Conservation (phyloP, 805 yeast species). For the Starmerella stellata region DNA sequence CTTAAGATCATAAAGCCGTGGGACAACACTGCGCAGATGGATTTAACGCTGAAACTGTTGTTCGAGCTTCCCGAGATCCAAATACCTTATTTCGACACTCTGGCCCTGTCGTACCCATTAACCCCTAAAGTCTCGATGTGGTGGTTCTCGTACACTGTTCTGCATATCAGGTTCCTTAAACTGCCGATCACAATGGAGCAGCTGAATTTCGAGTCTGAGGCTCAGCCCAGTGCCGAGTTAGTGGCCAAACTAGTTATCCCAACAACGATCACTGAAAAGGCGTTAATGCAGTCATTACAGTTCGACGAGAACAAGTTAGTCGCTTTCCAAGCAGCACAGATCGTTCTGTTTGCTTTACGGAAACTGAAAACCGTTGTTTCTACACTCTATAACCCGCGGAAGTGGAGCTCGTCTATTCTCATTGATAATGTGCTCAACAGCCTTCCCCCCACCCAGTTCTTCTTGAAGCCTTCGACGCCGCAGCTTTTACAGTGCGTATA, state of each 20-base stretch:
- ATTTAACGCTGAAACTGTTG: slow-evolving; percentile 35
- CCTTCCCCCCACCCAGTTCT: slow-evolving; percentile 22
- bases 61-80: slow-evolving; percentile 46
- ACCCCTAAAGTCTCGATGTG: slow-evolving; percentile 67
- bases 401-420: slow-evolving; percentile 26
- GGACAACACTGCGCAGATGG: slow-evolving; percentile 50
- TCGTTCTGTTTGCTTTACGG: slow-evolving; percentile 35
- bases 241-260: slow-evolving; percentile 45
- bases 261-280: slow-evolving; percentile 37
- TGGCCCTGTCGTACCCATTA: slow-evolving; percentile 27
- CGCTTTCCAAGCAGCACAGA: slow-evolving; percentile 44
- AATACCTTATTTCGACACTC: slow-evolving; percentile 35
- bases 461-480: slow-evolving; percentile 7
- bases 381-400: slow-evolving; percentile 23
- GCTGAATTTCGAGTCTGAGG: neutral
- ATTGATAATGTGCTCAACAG: slow-evolving; percentile 17
- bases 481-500: slow-evolving; percentile 9
- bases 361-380: slow-evolving; percentile 32
- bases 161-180: slow-evolving; percentile 42
- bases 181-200: neutral
- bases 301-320: slow-evolving; percentile 33
- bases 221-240: slow-evolving; percentile 23
- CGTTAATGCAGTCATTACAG: slow-evolving; percentile 40
- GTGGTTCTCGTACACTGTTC: slow-evolving; percentile 59
- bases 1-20: slow-evolving; percentile 59